Evolutionary conservation across 495 filamentous ascomycete species (phyloP), one percentile per base, ranked within the genome.

Genomic region (Symbiotaphrina buchneri): DNA sequence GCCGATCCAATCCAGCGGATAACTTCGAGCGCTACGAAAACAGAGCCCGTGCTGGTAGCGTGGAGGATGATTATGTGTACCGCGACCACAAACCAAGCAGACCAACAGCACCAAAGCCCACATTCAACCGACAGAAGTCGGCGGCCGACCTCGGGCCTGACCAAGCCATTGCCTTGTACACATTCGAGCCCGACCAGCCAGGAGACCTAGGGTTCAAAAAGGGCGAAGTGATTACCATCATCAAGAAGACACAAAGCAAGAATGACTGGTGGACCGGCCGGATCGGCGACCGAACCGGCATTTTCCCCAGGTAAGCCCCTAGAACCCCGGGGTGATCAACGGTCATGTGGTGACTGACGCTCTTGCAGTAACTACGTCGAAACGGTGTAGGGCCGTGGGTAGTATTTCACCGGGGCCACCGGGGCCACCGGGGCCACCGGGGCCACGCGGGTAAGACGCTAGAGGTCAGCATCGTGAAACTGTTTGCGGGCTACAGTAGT

Each of bases 171-270:
- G 87, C 87, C 1, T 55, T 93, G 33, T 95, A 74, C 42, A 84
- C 77, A 2, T 97, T 95, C 48, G 84, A 94, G 38, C 71, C 81
- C 3, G 84, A 93, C 44, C 84, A 97, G 44, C 68, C 76, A 0
- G 87, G 87, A 15, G 87, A 97, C 47, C 51, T 97, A 35, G 76
- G 71, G 0, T 95, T 95, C 59, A 91, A 90, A 59, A 95, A 97
- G 58, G 87, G 87, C 13, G 87, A 97, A 21, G 54, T 95, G 30
- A 93, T 97, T 39, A 94, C 84, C n/a, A 87, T 97, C 34, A 51
- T 85, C 13, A 95, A 97, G 56, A 75, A 78, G 47, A 94, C 87
- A n/a, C 80, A 97, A 0, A 82, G 67, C 39, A 74, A 75, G 37
- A 72, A 70, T 6, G 83, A 92, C 49, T 90, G 85, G 68, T 94